Base-by-base conservation (phyloP, 202 grass and related monocot species). In the Schoenoplectus tabernaemontani region DNA sequence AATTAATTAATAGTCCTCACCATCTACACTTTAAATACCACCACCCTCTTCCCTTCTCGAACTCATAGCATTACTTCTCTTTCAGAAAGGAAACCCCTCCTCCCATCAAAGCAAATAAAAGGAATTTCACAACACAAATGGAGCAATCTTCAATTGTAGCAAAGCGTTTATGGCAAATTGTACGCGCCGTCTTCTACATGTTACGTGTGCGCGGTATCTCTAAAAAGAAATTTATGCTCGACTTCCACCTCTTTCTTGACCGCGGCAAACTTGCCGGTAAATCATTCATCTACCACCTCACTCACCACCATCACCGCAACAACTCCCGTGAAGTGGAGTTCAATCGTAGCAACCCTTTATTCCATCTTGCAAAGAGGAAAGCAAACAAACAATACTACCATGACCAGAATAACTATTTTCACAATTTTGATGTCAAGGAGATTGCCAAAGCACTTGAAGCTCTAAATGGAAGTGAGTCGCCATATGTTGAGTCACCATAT, bases 261-360 rank as follows among this genome's bases (percentile, higher is more conserved):
- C 90, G 88, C 24, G 60, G 96, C 67, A 98, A 98, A 70, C 85
- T 92, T 78, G 91, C 91, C 22, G 64, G 96, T 38, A 95, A 92
- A 82, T 83, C 90, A 34, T 83, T 98, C 75, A 64, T 87, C 63
- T 76, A 86, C 58, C 83, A 94, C 59, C 57, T 97, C 64, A 85
- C 28, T 46, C 20, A 68, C 58, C 75, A 72, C 17, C 53, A 83
- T 39, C 11, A 83, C 71, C 19, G 83, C 28, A 28, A 28, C 28
- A 84, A 68, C 47, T 41, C 61, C 46, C 71, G 7, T 0, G 95
- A 95, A 82, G 86, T 95, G 39, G 91, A 95, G 85, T 98, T 95
- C 85, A 95, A 88, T 83, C 92, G 95, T 85, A 89, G 89, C 85
- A 89, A 92, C 88, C 74, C 87, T 7, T 81, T 68, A 46, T 77